Percentiles rank a stretch among this genome's conserved stretches.
phyloP scores from a whole-genome alignment of 169 alveolate species.

The Plasmodium reichenowi region DNA sequence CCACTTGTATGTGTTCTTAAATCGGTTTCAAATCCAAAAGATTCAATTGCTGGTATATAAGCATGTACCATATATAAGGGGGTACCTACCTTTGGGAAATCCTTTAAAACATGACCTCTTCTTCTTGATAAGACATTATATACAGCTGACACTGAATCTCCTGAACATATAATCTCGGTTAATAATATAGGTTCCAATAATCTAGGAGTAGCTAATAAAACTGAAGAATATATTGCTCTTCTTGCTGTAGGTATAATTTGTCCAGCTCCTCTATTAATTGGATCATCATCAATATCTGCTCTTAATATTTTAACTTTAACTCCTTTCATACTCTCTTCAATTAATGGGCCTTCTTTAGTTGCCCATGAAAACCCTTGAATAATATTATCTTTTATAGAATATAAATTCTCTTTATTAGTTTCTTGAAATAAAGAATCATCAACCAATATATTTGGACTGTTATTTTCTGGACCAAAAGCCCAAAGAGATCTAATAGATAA shows the following conservation, averaged over 20 bases:
- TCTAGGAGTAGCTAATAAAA: constrained; percentile 98
- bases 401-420: constrained; percentile 88
- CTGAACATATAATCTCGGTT: constrained; percentile 97
- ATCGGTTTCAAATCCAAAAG: constrained; percentile 99
- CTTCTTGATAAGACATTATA: constrained; percentile 93
- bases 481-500: constrained; percentile 96
- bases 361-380: constrained; percentile 99
- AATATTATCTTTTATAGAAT: constrained; percentile 87
- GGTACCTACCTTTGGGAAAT: constrained; percentile 94
- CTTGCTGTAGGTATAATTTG: constrained; percentile 98
- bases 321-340: constrained; percentile 96
- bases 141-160: constrained; percentile 97
- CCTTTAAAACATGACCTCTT: constrained; percentile 93
- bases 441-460: constrained; percentile 94
- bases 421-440: constrained; percentile 97
- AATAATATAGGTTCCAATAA: constrained; percentile 97
- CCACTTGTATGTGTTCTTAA: constrained; percentile 97
- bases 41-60: constrained; percentile 98
- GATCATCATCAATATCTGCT: constrained; percentile 92
- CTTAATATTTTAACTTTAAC: constrained; percentile 93
- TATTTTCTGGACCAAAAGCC: constrained; percentile 98
- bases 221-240: constrained; percentile 98
- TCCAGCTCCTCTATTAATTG: constrained; percentile 96
- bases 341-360: constrained; percentile 99
- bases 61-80: constrained; percentile 96